These are phyloP conservation scores for Pyrenopolyporus hunteri DNA, from an alignment of 495 filamentous ascomycete species.

Conservation along the genomic window DNA sequence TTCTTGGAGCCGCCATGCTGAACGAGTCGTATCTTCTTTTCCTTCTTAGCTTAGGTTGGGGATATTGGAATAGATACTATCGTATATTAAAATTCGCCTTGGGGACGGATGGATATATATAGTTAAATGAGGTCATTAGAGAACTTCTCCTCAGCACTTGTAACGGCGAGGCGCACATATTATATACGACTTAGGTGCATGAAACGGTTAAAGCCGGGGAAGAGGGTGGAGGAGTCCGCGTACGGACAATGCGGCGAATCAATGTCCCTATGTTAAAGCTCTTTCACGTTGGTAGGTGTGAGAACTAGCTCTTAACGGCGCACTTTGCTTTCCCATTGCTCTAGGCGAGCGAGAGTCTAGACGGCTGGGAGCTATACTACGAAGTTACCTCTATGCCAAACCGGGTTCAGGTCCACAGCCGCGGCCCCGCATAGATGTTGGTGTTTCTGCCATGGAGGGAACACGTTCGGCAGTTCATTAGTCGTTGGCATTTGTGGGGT, in stretches of 20 bases:
- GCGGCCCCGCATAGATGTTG: constrained; percentile 33
- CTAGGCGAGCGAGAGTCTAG: neutral
- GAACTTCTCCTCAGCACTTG: neutral
- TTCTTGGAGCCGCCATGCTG: constrained; percentile 38
- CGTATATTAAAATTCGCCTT: neutral
- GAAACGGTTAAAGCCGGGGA: constrained; percentile 33
- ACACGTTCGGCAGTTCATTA: constrained; percentile 33
- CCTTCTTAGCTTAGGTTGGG: neutral
- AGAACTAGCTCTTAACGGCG: neutral
- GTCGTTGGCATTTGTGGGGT: constrained; percentile 19
- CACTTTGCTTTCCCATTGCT: constrained; percentile 1
- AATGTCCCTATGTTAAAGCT: constrained; percentile 25
- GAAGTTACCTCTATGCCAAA: neutral
- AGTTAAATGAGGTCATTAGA: constrained; percentile 1
- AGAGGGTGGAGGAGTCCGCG: constrained; percentile 41
- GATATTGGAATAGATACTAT: neutral
- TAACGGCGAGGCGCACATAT: constrained; percentile 3
- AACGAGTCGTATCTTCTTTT: neutral
- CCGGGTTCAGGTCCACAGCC: constrained; percentile 16
- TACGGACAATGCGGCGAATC: constrained; percentile 20
- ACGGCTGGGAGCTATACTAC: constrained; percentile 6
- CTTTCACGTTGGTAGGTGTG: neutral
- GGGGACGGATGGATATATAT: neutral
- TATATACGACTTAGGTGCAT: constrained; percentile 16
- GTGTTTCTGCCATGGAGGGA: constrained; percentile 24